Evolutionary conservation across 2,329 filamentous ascomycete genomes (phyloP).

Genomic region (Colletotrichum sp.): DNA sequence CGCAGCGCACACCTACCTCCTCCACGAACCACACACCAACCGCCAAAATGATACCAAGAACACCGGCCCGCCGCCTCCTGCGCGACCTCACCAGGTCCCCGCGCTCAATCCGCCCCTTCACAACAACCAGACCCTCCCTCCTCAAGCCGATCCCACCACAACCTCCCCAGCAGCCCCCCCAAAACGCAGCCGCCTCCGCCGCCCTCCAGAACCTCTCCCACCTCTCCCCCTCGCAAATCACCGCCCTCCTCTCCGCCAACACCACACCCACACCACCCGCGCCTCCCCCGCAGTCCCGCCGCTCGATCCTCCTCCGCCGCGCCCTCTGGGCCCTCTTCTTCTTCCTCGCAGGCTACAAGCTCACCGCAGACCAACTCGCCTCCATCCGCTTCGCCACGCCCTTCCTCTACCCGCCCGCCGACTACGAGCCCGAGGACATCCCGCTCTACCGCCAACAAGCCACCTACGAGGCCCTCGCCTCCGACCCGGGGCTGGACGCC

Average conservation of each 20-base stretch:
- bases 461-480: neutral
- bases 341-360: constrained; percentile 13
- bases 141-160: neutral
- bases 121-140: neutral
- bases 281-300: neutral
- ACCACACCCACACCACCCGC: neutral
- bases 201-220: constrained; percentile 21
- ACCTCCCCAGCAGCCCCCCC: neutral
- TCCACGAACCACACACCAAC: neutral
- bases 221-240: constrained; percentile 20
- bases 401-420: neutral
- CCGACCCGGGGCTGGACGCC: neutral
- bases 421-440: neutral
- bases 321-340: constrained; percentile 10
- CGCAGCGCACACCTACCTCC: neutral
- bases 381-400: neutral
- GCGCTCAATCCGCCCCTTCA: neutral
- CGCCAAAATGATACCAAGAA: constrained; percentile 7
- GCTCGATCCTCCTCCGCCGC: neutral
- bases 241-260: constrained; percentile 18
- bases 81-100: constrained; percentile 5
- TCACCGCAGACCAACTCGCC: neutral
- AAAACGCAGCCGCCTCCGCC: neutral
- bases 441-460: neutral
- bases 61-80: constrained; percentile 2